Base-by-base conservation (phyloP, 169 alveolate species). In the Eimeria maxima region DNA sequence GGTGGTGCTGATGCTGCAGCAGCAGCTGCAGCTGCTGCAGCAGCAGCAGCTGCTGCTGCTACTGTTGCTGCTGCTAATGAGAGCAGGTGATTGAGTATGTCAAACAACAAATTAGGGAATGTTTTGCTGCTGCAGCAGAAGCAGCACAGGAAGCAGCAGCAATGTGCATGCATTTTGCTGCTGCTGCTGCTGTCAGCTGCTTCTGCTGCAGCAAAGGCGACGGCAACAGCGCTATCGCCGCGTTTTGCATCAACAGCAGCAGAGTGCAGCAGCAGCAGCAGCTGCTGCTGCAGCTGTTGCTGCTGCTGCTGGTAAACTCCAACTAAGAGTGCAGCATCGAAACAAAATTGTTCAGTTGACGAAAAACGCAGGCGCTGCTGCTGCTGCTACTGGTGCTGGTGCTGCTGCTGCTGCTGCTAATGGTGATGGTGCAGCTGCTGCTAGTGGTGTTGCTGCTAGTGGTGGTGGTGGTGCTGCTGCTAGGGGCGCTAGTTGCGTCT, bases 321-420 rank as follows among this genome's bases (percentile, higher is more conserved):
- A 50, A 50, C 3, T 27, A 27, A 29, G 6, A 71, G 5, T 38
- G 81, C 50, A 38, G 16, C 42, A 71, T 71, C 67, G 67, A 16
- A 57, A 38, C 42, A 27, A 27, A 38, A 24, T 3, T 27, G 42
- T 27, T 22, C 27, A 71, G 81, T 71, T 71, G 18, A 71, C 16
- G 2, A 45, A 27, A 38, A 71, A 71, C 2, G 14, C 10, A 6
- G 50, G 42, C 44, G 47, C 81, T 7, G 20, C n/a, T 71, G 81
- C 47, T 71, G 81, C 81, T 38, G 81, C 81, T 71, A 45, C 81
- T 29, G 81, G 47, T 71, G 81, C 47, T 27, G 81, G 22, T 71
- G 81, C 42, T 71, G 47, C 81, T 29, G 24, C n/a, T 57, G 67
- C 60, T n/a, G n/a, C n/a, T n/a, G n/a, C n/a, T n/a, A n/a, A n/a